A percentile compares a stretch with the other conserved stretches of the same genome.
Conservation (phyloP, 306 rosid genomes). For the Arachis stenosperma region DNA sequence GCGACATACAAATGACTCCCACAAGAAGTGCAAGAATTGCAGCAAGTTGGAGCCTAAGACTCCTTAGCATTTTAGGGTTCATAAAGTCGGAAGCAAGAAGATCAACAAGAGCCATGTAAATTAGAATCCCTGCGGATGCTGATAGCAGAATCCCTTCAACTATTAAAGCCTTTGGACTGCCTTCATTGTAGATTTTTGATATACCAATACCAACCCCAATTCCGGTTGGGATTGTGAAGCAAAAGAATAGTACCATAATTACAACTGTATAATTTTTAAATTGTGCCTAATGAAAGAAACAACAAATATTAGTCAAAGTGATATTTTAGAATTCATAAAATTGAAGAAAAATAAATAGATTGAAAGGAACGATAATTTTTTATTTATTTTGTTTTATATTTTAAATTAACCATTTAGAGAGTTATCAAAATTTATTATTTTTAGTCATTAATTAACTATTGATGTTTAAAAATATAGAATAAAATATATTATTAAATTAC, state of each 20-base stretch:
- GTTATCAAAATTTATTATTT: too few species aligned
- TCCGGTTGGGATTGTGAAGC: conserved; percentile 71
- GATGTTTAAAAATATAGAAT: too few species aligned
- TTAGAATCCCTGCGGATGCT: conserved; percentile 69
- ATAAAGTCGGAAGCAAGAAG: conserved; percentile 69
- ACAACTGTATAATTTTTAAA: conserved; percentile 48
- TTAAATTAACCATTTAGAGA: too few species aligned
- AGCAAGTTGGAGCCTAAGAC: conserved; percentile 60
- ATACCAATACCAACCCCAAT: conserved; percentile 63
- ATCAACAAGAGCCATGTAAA: conserved; percentile 75
- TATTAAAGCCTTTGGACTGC: conserved; percentile 51
- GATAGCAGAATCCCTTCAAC: conserved; percentile 66
- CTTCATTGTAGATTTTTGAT: conserved; percentile 55
- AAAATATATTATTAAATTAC: too few species aligned
- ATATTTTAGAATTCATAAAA: not conserved
- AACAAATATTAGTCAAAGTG: not conserved
- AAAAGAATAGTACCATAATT: conserved; percentile 65
- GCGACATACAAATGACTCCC: conserved; percentile 63
- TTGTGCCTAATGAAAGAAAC: conserved; percentile 48
- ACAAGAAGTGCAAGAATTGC: conserved; percentile 57
- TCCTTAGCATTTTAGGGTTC: conserved; percentile 55
- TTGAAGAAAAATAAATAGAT: too few species aligned
- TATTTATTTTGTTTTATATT: too few species aligned
- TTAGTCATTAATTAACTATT: too few species aligned
- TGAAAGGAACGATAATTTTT: not conserved